Base-by-base conservation (phyloP, 2,329 filamentous ascomycete genomes). In the Fusarium sp. region DNA sequence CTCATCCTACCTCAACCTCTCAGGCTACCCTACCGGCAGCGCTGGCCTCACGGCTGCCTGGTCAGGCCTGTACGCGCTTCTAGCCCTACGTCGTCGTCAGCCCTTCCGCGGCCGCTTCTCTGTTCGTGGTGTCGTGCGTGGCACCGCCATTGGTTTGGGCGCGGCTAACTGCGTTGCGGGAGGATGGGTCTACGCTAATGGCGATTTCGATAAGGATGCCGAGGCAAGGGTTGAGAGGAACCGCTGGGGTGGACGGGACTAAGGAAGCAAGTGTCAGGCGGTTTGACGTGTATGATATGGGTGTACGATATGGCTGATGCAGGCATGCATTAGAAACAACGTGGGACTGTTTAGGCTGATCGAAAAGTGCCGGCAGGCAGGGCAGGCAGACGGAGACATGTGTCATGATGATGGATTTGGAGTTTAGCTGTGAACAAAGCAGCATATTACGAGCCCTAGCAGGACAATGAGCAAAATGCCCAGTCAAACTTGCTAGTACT, bases 1-100 rank as follows among this genome's bases (percentile, higher is more conserved):
- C 78, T 81, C 83, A 56, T 85, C 83, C 75, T 89, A 89, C 79
- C 83, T 88, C 73, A 88, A 88, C 76, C 82, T 89, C 9, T 85
- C 87, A 21, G 87, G 87, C 62, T 88, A 86, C 79, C 84, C 83
- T 65, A 87, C 85, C 54, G 87, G 87, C 74, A 83, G 82, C 59
- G 87, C 87, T 4, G 87, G 86, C 53, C 78, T 89, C 59, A 82
- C 85, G 0, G 85, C 85, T 55, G 86, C 87, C 18, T 86, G 85
- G 79, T 87, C 85, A 46, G 87, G 87, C 30, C 80, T 88, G 18
- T 89, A 89, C 76, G 83, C 84, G 6, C 78, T 89, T 40, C 79
- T 89, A 51, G 86, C 87, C 2, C 76, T 87, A 64, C 84, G 87
- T 5, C 78, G 83, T 45, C 79, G 84, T 21, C 81, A 82, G 71